phyloP scores from a whole-genome alignment of 2,329 filamentous ascomycete species.

The Pezicula rhizophila region DNA sequence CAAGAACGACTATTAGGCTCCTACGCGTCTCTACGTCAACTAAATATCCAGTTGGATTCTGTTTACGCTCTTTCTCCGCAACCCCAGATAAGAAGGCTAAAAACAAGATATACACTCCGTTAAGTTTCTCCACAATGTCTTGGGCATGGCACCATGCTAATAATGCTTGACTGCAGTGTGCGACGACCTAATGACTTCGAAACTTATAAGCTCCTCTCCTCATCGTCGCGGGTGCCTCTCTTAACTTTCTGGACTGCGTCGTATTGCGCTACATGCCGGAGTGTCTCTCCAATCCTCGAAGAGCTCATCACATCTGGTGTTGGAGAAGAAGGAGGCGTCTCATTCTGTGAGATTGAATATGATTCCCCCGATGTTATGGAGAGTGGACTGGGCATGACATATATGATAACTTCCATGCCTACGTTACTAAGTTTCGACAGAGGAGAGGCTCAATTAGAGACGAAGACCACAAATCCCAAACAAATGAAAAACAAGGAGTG shows the following conservation, averaged over 20 bases:
- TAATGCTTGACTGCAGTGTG: constrained; percentile 35
- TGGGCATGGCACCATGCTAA: neutral
- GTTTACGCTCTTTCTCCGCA: constrained; percentile 13
- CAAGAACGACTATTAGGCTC: constrained; percentile 9
- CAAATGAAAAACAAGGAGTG: constrained; percentile 43
- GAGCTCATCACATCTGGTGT: constrained; percentile 39
- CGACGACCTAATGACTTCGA: constrained; percentile 48
- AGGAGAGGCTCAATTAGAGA: constrained; percentile 43
- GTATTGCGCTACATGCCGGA: constrained; percentile 49
- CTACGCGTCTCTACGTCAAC: constrained; percentile 6
- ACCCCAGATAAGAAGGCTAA: constrained; percentile 19
- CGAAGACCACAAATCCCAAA: constrained; percentile 43
- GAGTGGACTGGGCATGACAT: constrained; percentile 41
- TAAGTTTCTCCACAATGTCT: neutral
- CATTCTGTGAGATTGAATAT: constrained; percentile 48
- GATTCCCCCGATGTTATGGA: constrained; percentile 52
- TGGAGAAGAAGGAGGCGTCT: constrained; percentile 52
- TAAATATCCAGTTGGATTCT: neutral
- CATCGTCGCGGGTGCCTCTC: constrained; percentile 47
- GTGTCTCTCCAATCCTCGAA: constrained; percentile 42
- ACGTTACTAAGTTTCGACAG: constrained; percentile 53
- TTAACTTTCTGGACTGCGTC: constrained; percentile 55
- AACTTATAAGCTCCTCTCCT: constrained; percentile 49
- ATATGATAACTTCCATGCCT: constrained; percentile 53
- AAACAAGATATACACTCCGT: constrained; percentile 38